Evolutionary conservation across 306 rosid species (phyloP).

Genomic region (Acacia confusa): DNA sequence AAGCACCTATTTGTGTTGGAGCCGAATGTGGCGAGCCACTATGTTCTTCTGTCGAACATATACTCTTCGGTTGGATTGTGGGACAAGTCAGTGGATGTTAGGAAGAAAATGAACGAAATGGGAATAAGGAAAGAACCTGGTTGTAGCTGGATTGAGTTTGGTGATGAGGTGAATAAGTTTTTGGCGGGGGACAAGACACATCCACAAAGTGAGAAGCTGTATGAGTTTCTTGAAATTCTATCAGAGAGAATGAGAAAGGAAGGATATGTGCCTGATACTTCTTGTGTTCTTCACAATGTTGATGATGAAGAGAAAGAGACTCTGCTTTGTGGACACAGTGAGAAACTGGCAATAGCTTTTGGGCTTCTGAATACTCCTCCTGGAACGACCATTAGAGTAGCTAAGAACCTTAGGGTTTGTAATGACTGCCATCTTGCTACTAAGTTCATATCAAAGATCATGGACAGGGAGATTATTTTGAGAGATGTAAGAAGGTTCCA

Average conservation of each 20-base stretch:
- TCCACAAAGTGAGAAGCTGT: constrained; percentile 65
- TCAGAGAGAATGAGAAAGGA: constrained; percentile 70
- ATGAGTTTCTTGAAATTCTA: constrained; percentile 62
- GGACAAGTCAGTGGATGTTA: constrained; percentile 71
- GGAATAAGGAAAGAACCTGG: constrained; percentile 91
- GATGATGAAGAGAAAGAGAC: constrained; percentile 84
- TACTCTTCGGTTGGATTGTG: constrained; percentile 77
- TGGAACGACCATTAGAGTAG: constrained; percentile 80
- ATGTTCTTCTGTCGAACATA: constrained; percentile 76
- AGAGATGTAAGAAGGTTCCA: constrained; percentile 97
- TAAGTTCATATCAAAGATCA: constrained; percentile 71
- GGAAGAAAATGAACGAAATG: constrained; percentile 80
- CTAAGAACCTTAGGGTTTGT: constrained; percentile 92
- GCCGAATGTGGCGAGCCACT: constrained; percentile 85
- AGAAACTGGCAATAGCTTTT: constrained; percentile 90
- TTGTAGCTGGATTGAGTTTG: constrained; percentile 84
- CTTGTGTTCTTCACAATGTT: constrained; percentile 83
- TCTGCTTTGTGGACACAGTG: constrained; percentile 89
- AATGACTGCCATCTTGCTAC: constrained; percentile 84
- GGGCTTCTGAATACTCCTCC: constrained; percentile 80
- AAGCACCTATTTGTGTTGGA: constrained; percentile 62
- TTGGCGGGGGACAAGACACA: constrained; percentile 78
- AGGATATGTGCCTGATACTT: constrained; percentile 87
- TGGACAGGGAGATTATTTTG: constrained; percentile 71
- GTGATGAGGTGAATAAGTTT: constrained; percentile 86